Evolutionary conservation across 75 land plant genomes (phyloP).

Genomic region (Chamaecyparis obtusa): DNA sequence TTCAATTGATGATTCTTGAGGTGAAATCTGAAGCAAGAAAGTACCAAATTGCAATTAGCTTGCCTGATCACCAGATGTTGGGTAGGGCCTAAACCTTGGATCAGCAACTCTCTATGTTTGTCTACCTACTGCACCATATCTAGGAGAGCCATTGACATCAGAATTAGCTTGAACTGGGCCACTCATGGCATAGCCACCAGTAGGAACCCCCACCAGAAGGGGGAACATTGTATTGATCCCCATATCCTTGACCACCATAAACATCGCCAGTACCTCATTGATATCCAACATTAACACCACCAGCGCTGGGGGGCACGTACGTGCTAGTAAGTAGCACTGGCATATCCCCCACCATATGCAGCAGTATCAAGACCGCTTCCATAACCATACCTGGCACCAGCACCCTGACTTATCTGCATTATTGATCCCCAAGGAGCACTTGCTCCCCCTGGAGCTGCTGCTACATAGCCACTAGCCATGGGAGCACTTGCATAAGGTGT

Average conservation of each 20-base stretch:
- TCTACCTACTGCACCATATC: constrained; percentile 41
- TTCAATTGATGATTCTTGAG: neutral
- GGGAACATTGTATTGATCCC: constrained; percentile 11
- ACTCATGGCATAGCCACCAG: constrained; percentile 16
- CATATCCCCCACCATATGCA: constrained; percentile 14
- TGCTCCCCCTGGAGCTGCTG: neutral
- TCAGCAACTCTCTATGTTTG: constrained; percentile 55
- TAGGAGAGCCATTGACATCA: constrained; percentile 6
- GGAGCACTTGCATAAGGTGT: constrained; percentile 4
- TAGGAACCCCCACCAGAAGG: constrained; percentile 18
- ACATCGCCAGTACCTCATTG: neutral
- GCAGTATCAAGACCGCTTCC: constrained; percentile 15
- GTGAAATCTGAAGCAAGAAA: neutral
- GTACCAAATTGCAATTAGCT: neutral
- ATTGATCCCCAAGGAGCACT: constrained; percentile 21
- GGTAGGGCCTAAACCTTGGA: constrained; percentile 51
- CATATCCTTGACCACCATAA: constrained; percentile 19
- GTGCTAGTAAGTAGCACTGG: constrained; percentile 15
- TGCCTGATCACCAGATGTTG: constrained; percentile 26
- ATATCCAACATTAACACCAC: constrained; percentile 9
- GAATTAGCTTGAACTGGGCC: neutral
- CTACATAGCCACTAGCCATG: constrained; percentile 6
- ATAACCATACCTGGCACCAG: constrained; percentile 25
- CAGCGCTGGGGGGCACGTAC: constrained; percentile 17
- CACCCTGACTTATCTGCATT: constrained; percentile 20